These are phyloP conservation scores for Fomitopsis pulvina DNA, from an alignment of 768 basidiomycete genomes.

Conservation along the genomic window DNA sequence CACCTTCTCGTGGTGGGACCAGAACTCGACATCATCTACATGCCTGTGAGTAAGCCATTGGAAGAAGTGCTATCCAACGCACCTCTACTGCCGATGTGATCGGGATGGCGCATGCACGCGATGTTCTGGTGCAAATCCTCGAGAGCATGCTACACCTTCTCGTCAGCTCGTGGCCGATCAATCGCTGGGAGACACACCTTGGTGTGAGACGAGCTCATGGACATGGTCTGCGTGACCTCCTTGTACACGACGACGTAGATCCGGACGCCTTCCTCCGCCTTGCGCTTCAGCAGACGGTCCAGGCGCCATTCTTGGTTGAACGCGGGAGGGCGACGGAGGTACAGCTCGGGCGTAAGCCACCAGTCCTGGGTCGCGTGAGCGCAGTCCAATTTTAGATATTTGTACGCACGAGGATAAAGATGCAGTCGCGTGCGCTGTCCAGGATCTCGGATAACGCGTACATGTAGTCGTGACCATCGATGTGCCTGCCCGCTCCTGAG, in stretches of 20 bases:
- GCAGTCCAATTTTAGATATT: neutral
- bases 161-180: neutral
- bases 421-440: conserved; percentile 72
- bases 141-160: conserved; percentile 47
- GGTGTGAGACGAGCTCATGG: conserved; percentile 80
- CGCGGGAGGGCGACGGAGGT: conserved; percentile 88
- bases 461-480: conserved; percentile 96
- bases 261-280: conserved; percentile 90
- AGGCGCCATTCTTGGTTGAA: conserved; percentile 83
- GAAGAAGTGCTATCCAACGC: neutral
- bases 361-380: conserved; percentile 46
- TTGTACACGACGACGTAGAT: conserved; percentile 93
- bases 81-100: conserved; percentile 81
- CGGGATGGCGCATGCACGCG: conserved; percentile 83
- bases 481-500: conserved; percentile 44
- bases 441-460: conserved; percentile 90
- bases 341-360: conserved; percentile 95
- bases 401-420: conserved; percentile 71
- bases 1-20: conserved; percentile 89
- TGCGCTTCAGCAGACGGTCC: conserved; percentile 76
- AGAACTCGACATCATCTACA: conserved; percentile 72
- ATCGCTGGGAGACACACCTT: conserved; percentile 37
- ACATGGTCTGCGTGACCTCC: conserved; percentile 92
- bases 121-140: conserved; percentile 87
- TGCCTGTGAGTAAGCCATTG: neutral